Base-by-base conservation (phyloP, 2,329 filamentous ascomycete species). In the Eutypella sp. region DNA sequence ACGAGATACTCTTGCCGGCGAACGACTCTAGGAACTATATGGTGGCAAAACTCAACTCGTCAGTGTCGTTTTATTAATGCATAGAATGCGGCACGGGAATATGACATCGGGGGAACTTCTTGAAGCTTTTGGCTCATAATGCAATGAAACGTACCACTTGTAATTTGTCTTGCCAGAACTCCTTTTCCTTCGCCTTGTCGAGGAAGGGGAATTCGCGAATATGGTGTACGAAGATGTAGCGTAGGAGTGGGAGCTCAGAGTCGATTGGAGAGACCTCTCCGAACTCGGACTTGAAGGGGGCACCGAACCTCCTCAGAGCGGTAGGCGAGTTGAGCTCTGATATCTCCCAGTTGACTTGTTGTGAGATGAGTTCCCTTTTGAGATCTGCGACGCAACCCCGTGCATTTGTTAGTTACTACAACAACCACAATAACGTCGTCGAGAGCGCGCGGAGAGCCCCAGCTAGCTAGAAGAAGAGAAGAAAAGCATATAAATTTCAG, bases 161-260 rank as follows among this genome's bases (percentile, higher is more conserved):
- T 49, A 99, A 74, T 67, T 95, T 97, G 64, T 97, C 90, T 71
- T 99, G 93, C 93, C 93, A 99, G 62, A 99, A 99, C 69, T 99
- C 93, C 78, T 97, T 96, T 77, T 99, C 93, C 61, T 82, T 86
- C 19, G 93, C 93, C 74, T 95, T 89, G 68, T 99, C 90, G 53
- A 99, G 79, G 63, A 99, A 99, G 1, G 93, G 93, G 60, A 99
- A 99, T 60, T 97, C 95, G 61, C 93, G 89, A 48, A 99, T 83
- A 82, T 97, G 91, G 64, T 97, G 87, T 45, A 97, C 93, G 64
- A 99, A 99, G 61, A 99, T 96, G 71, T 93, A 97, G 54, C 93
- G 82, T 50, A 99, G 75, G 51, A 99, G 86, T 16, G 93, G 93
- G 23, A 99, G 76, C 58, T 97, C 92, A 2, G 91, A 96, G 62